Conservation (phyloP, 495 filamentous ascomycete genomes). For the Penicillium dipodomyicola region DNA sequence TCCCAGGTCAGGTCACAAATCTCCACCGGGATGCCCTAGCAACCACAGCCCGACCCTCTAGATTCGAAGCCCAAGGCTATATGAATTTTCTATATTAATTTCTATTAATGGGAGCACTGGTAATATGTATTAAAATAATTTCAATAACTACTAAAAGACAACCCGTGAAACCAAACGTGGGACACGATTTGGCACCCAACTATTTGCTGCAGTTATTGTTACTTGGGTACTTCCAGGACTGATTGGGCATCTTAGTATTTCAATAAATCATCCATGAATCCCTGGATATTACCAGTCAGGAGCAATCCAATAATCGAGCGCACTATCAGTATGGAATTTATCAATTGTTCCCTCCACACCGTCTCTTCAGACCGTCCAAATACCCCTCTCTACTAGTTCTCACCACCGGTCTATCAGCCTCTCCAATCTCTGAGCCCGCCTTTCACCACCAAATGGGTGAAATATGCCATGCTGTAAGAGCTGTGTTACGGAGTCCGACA, state of each 20-base stretch:
- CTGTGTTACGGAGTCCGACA: not conserved
- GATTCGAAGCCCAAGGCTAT: conserved; percentile 1
- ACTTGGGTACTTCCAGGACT: not conserved
- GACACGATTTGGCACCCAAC: not conserved
- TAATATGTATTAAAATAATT: not conserved
- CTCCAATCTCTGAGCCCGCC: not conserved
- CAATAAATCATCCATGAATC: not conserved
- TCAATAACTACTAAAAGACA: not conserved
- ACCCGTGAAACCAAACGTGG: not conserved
- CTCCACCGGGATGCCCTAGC: conserved; percentile 41
- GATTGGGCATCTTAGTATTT: not conserved
- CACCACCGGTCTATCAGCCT: not conserved
- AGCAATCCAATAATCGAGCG: not conserved
- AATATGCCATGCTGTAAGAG: not conserved
- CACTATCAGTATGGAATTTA: not conserved
- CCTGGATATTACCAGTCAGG: not conserved
- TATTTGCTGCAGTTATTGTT: not conserved
- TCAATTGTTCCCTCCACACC: not conserved
- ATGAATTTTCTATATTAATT: not conserved
- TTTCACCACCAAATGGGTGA: not conserved
- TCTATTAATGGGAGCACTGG: not conserved
- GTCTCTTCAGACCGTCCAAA: not conserved
- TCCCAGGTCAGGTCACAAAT: conserved; percentile 18
- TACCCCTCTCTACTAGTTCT: not conserved
- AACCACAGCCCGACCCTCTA: conserved; percentile 34